These are phyloP conservation scores for Penicillium odoratum DNA, from an alignment of 495 filamentous ascomycete genomes.

Conservation along the genomic window DNA sequence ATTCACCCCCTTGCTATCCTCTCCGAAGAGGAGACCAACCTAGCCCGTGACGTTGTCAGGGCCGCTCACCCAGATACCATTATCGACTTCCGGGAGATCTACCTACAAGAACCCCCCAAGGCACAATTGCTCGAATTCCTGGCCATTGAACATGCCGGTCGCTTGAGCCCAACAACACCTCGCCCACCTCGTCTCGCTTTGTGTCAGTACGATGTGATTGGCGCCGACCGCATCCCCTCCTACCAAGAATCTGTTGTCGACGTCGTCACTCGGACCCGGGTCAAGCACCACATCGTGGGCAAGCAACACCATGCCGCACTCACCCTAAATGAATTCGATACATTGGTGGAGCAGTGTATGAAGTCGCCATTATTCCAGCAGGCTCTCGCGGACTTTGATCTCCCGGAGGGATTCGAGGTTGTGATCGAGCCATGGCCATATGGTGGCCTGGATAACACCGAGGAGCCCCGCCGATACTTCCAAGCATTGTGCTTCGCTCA, in stretches of 20 bases:
- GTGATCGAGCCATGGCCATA: conserved; percentile 74
- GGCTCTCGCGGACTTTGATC: conserved; percentile 57
- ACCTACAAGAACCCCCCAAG: conserved; percentile 53
- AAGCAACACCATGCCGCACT: conserved; percentile 61
- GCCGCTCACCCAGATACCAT: conserved; percentile 41
- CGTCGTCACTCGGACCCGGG: conserved; percentile 45
- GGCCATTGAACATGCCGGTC: conserved; percentile 50
- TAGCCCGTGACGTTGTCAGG: conserved; percentile 49
- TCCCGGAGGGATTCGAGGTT: conserved; percentile 63
- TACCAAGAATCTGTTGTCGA: conserved; percentile 67
- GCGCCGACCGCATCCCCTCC: conserved; percentile 53
- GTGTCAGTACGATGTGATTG: conserved; percentile 66
- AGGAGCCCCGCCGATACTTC: conserved; percentile 56
- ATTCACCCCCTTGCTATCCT: conserved; percentile 50
- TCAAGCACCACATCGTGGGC: conserved; percentile 55
- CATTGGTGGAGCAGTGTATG: conserved; percentile 60
- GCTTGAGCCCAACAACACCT: conserved; percentile 44
- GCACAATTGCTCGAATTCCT: conserved; percentile 47
- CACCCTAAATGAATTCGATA: conserved; percentile 60
- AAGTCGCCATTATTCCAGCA: conserved; percentile 61
- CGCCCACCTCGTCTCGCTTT: conserved; percentile 60
- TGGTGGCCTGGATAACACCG: conserved; percentile 57
- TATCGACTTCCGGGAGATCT: conserved; percentile 55
- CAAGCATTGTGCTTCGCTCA: conserved; percentile 53
- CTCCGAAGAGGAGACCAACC: conserved; percentile 46